Percentiles rank a stretch among this genome's conserved stretches.
Evolutionary conservation across 176 grass and related monocot species (phyloP).

Genomic region (Aegilops longissima): DNA sequence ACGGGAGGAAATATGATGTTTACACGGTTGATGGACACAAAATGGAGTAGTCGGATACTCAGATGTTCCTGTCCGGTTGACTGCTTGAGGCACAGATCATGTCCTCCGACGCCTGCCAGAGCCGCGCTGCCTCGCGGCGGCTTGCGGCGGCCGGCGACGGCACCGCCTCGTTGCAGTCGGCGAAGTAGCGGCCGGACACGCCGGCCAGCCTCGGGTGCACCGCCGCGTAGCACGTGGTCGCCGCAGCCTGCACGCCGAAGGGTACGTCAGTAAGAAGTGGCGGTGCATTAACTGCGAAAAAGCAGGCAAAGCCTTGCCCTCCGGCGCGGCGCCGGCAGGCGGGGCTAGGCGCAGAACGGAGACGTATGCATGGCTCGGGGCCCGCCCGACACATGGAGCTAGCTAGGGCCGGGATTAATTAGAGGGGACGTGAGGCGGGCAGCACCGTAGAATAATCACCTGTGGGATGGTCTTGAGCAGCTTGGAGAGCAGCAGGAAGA

Average conservation of each 20-base stretch:
- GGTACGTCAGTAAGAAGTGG: neutral
- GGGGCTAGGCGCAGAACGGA: neutral
- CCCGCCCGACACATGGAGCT: no score
- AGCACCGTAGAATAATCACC: constrained; percentile 35
- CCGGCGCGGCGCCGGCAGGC: neutral
- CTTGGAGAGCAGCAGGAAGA: constrained; percentile 84
- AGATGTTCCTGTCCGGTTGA: neutral
- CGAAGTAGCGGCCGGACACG: constrained; percentile 81
- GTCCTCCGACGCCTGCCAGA: constrained; percentile 63
- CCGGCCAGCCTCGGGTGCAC: constrained; percentile 63
- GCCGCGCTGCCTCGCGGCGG: constrained; percentile 49
- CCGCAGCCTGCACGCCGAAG: constrained; percentile 61
- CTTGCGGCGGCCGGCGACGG: constrained; percentile 62
- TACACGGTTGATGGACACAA: neutral
- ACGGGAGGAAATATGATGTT: neutral
- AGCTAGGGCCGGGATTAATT: no score
- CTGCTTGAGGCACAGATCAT: neutral
- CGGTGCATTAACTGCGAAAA: neutral
- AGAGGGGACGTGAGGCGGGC: neutral
- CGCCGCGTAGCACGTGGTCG: constrained; percentile 95
- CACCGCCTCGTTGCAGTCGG: constrained; percentile 92
- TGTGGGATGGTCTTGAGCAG: constrained; percentile 97
- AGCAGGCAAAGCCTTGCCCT: neutral
- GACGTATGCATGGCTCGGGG: no score
- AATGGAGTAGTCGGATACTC: neutral